phyloP scores from a whole-genome alignment of 805 yeast genomes.

The Myxozyma neotropica region DNA sequence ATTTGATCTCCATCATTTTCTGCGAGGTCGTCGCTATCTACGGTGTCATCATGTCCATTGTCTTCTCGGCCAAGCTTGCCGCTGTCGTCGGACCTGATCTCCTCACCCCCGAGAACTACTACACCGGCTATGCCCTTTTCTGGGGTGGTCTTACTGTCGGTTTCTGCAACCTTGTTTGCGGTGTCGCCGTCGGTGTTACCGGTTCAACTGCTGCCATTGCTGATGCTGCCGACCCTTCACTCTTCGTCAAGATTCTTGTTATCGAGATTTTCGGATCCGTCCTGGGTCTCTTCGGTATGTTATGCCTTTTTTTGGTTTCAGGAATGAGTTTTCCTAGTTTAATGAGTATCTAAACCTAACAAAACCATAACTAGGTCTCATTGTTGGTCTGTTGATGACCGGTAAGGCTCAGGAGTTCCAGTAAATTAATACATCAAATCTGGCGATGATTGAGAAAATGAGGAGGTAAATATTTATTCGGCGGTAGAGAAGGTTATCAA shows the following conservation, averaged over 20 bases:
- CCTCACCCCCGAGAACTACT: slow-evolving; percentile 79
- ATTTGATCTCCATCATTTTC: slow-evolving; percentile 89
- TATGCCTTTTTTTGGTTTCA: too few species aligned
- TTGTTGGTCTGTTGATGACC: slow-evolving; percentile 96
- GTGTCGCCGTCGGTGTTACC: slow-evolving; percentile 94
- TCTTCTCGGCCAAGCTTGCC: slow-evolving; percentile 84
- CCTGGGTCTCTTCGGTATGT: slow-evolving; percentile 80
- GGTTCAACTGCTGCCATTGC: slow-evolving; percentile 98
- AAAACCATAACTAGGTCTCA: slow-evolving; percentile 50
- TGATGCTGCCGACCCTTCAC: slow-evolving; percentile 94
- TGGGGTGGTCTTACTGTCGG: slow-evolving; percentile 99
- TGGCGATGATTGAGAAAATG: not conserved
- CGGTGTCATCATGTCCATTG: slow-evolving; percentile 90
- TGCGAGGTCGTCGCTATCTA: slow-evolving; percentile 99
- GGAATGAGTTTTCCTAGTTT: not conserved
- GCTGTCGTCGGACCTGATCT: slow-evolving; percentile 63
- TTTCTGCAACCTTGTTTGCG: slow-evolving; percentile 88
- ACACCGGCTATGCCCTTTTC: slow-evolving; percentile 91
- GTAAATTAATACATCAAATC: slow-evolving; percentile 15
- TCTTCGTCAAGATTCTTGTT: slow-evolving; percentile 93
- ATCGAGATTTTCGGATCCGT: slow-evolving; percentile 97
- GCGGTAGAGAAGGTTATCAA: slow-evolving; percentile 1
- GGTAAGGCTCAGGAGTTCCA: slow-evolving; percentile 86
- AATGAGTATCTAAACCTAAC: not conserved
- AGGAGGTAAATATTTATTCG: slow-evolving; percentile 6